These are phyloP conservation scores for Panaeolus papilionaceus DNA, from an alignment of 768 basidiomycete species.

Conservation along the genomic window DNA sequence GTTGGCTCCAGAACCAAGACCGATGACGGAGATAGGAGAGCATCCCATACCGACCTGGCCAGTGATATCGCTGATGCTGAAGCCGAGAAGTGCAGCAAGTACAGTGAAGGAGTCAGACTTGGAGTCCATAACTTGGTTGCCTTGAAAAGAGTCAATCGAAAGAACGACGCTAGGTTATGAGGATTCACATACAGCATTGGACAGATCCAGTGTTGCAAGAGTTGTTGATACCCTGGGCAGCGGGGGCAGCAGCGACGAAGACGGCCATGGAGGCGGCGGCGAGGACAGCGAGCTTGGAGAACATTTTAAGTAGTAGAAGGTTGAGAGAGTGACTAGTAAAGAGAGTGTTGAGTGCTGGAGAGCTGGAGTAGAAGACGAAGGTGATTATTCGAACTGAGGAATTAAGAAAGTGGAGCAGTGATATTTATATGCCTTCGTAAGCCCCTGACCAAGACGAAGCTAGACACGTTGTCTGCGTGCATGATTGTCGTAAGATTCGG, in stretches of 20 bases:
- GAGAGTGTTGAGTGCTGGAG: constrained; percentile 9
- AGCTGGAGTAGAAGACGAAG: constrained; percentile 1
- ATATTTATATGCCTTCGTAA: background rate
- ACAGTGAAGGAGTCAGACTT: constrained; percentile 15
- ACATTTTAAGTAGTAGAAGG: constrained; percentile 28
- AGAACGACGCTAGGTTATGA: background rate
- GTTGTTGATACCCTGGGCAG: constrained; percentile 27
- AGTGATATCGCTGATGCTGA: constrained; percentile 20
- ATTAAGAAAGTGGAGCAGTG: background rate
- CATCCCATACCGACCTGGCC: constrained; percentile 30
- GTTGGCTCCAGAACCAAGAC: constrained; percentile 22
- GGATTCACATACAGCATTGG: constrained; percentile 32
- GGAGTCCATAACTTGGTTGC: constrained; percentile 27
- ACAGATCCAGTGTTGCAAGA: constrained; percentile 37
- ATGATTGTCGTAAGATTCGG: background rate
- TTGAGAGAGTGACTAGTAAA: constrained; percentile 20
- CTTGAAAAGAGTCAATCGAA: constrained; percentile 14
- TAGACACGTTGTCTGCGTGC: background rate
- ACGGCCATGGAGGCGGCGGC: constrained; percentile 30
- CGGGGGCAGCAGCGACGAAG: constrained; percentile 38
- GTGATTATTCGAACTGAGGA: background rate
- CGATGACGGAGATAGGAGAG: constrained; percentile 31
- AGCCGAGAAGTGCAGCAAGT: constrained; percentile 19
- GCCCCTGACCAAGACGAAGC: background rate
- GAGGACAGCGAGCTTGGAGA: constrained; percentile 36